phyloP scores from a whole-genome alignment of 495 filamentous ascomycete species.

The Thozetella sp. region DNA sequence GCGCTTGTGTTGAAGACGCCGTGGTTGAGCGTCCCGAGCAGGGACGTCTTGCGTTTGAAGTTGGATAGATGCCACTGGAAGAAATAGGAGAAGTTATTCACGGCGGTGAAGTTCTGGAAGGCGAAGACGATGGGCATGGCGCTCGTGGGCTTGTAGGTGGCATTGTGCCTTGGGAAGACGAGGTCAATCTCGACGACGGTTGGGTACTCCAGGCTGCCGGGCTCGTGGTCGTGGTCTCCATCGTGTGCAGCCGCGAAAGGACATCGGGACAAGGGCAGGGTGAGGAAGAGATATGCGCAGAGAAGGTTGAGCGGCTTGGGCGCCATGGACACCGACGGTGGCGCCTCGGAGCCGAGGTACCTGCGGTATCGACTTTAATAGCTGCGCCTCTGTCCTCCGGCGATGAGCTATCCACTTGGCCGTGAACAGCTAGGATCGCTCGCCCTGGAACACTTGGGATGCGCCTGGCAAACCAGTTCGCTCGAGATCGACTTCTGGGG shows the following conservation, averaged over 20 bases:
- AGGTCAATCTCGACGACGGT: constrained; percentile 1
- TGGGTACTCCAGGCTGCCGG: too few relatives aligned
- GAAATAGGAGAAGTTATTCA: constrained; percentile 1
- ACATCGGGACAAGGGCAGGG: neutral
- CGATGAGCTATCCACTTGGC: too few relatives aligned
- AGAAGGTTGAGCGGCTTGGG: too few relatives aligned
- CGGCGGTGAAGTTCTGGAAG: constrained; percentile 1
- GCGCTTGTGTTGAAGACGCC: neutral
- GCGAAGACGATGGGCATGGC: neutral
- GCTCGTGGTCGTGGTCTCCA: neutral
- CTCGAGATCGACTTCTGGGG: neutral
- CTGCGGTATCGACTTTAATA: too few relatives aligned
- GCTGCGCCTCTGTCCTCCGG: too few relatives aligned
- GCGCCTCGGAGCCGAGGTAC: too few relatives aligned
- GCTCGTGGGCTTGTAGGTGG: neutral
- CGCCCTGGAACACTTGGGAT: neutral
- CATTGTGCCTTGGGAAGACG: neutral
- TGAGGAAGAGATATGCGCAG: too few relatives aligned
- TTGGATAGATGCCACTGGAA: neutral
- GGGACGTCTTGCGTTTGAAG: neutral
- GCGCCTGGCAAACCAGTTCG: neutral
- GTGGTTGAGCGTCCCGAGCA: neutral
- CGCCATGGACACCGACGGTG: too few relatives aligned
- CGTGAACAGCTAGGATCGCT: too few relatives aligned
- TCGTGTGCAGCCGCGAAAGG: neutral